Conservation (phyloP, 805 yeast species). For the Candida schatavii region DNA sequence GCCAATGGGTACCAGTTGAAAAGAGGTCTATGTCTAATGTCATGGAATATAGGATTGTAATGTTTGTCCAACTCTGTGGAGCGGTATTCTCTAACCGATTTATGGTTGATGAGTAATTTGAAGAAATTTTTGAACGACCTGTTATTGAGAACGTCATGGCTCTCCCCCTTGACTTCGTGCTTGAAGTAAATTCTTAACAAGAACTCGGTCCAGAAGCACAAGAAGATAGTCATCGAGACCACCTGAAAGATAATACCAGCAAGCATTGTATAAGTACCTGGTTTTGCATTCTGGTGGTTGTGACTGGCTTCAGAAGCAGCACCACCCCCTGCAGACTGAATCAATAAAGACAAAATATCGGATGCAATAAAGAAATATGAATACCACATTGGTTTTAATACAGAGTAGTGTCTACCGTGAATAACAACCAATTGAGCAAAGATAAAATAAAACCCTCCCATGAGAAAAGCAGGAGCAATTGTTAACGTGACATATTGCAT, state of each 20-base stretch:
- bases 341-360: constrained; percentile 34
- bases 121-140: constrained; percentile 24
- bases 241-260: constrained; percentile 39
- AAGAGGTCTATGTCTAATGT: constrained; percentile 23
- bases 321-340: constrained; percentile 43
- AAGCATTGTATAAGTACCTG: constrained; percentile 37
- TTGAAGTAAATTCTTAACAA: constrained; percentile 31
- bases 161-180: constrained; percentile 9
- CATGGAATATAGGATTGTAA: constrained; percentile 26
- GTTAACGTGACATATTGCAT: constrained; percentile 36
- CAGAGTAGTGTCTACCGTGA: constrained; percentile 36
- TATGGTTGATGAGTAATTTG: constrained; percentile 25
- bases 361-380: constrained; percentile 38
- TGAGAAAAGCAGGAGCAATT: constrained; percentile 40
- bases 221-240: constrained; percentile 35
- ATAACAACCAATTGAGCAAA: constrained; percentile 40
- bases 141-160: constrained; percentile 16
- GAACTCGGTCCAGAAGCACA: constrained; percentile 36
- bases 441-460: constrained; percentile 41
- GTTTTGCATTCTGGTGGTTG: constrained; percentile 17
- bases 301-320: constrained; percentile 28
- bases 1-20: constrained; percentile 33
- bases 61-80: constrained; percentile 21
- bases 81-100: constrained; percentile 21
- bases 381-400: constrained; percentile 42